Evolutionary conservation across 495 filamentous ascomycete genomes (phyloP).

Genomic region (Talaromyces adpressus): DNA sequence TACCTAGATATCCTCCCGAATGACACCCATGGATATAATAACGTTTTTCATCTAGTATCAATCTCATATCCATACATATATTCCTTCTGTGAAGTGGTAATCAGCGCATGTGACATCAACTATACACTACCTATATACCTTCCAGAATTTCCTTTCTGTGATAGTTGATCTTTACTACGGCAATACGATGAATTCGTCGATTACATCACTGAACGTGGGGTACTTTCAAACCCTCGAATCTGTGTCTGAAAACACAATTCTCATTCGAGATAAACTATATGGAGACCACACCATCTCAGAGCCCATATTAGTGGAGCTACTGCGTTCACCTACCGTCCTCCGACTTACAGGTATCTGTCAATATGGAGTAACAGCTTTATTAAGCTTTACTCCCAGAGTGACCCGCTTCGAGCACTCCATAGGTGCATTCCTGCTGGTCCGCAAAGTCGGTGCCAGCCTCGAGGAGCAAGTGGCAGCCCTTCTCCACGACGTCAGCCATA

Average conservation of each 20-base stretch:
- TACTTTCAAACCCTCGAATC: constrained; percentile 18
- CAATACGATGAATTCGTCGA: background rate
- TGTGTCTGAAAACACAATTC: constrained; percentile 11
- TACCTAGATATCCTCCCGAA: background rate
- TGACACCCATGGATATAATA: background rate
- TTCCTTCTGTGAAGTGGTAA: background rate
- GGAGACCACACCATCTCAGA: constrained; percentile 25
- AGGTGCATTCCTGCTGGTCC: constrained; percentile 35
- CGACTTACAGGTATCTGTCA: constrained; percentile 32
- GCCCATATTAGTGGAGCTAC: constrained; percentile 30
- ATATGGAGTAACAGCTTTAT: constrained; percentile 29
- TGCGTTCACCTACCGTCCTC: constrained; percentile 23
- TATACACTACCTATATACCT: background rate
- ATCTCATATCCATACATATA: background rate
- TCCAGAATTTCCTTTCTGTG: background rate
- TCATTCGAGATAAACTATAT: constrained; percentile 30
- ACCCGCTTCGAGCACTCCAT: constrained; percentile 39
- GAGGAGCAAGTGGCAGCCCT: constrained; percentile 37
- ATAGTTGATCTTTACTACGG: background rate
- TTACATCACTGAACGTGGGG: constrained; percentile 5
- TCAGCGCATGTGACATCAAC: background rate
- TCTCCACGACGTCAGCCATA: constrained; percentile 38
- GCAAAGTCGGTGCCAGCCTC: constrained; percentile 27
- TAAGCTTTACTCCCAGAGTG: constrained; percentile 26
- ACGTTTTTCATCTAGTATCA: background rate